Evolutionary conservation across 768 basidiomycete species (phyloP).

Genomic region (Xerocomellus amylosporus): DNA sequence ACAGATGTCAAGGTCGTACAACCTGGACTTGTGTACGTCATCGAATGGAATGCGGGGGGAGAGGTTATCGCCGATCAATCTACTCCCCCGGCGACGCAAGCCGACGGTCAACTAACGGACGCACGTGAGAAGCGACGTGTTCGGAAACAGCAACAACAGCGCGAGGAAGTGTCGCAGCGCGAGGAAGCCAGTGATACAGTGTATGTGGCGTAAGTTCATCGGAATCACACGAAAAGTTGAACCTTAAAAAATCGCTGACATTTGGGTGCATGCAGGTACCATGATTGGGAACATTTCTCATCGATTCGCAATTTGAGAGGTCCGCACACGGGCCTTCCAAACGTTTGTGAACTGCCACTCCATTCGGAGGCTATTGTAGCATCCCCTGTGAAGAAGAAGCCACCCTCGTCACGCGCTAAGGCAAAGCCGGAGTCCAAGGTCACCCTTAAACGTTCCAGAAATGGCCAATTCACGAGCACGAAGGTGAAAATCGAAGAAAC

Average conservation of each 20-base stretch:
- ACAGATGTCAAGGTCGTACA: constrained; percentile 90
- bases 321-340: constrained; percentile 74
- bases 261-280: constrained; percentile 51
- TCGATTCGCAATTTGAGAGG: constrained; percentile 86
- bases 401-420: constrained; percentile 31
- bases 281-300: constrained; percentile 95
- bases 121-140: constrained; percentile 45
- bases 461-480: constrained; percentile 21
- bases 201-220: constrained; percentile 76
- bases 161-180: constrained; percentile 19
- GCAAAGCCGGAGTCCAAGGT: constrained; percentile 23
- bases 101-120: constrained; percentile 25
- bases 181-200: constrained; percentile 44
- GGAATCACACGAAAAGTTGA: constrained; percentile 4
- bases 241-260: constrained; percentile 10
- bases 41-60: constrained; percentile 71
- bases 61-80: constrained; percentile 35
- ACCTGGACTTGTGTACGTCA: constrained; percentile 87
- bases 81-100: constrained; percentile 26
- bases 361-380: constrained; percentile 31
- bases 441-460: constrained; percentile 18
- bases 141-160: constrained; percentile 38
- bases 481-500: constrained; percentile 24
- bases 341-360: constrained; percentile 50
- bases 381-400: constrained; percentile 36